phyloP scores from a whole-genome alignment of 441 rosid species.

The Viola pubescens region DNA sequence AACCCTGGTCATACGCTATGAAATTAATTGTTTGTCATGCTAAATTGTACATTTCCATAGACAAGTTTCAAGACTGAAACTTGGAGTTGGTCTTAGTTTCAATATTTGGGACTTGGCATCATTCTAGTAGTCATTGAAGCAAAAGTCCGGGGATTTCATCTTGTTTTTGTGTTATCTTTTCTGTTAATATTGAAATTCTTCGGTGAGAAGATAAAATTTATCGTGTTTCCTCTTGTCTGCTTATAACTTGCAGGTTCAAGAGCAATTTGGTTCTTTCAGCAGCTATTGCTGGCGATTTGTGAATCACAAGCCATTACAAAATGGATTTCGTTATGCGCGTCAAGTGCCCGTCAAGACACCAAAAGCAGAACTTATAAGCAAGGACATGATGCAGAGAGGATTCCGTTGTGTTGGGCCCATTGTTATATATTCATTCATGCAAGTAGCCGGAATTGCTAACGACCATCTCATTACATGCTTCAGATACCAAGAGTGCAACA shows the following conservation, averaged over 20 bases:
- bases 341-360: constrained; percentile 80
- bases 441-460: constrained; percentile 63
- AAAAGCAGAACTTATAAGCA: constrained; percentile 78
- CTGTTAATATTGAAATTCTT: neutral
- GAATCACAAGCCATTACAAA: constrained; percentile 46
- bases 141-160: neutral
- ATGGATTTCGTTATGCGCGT: constrained; percentile 61
- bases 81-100: neutral
- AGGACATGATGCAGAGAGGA: constrained; percentile 87
- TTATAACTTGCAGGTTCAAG: constrained; percentile 51
- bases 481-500: constrained; percentile 58
- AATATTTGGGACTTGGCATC: neutral
- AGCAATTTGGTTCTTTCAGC: constrained; percentile 76
- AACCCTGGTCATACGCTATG: too few species aligned
- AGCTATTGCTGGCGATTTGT: constrained; percentile 75
- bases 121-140: neutral
- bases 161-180: neutral
- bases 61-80: neutral
- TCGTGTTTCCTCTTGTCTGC: neutral
- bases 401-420: constrained; percentile 86
- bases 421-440: constrained; percentile 78
- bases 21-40: neutral
- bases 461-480: constrained; percentile 73
- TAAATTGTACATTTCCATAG: neutral
- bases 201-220: neutral